These are phyloP conservation scores for Pelargonium myrrhifolium DNA, from an alignment of 441 rosid genomes.

Conservation along the genomic window DNA sequence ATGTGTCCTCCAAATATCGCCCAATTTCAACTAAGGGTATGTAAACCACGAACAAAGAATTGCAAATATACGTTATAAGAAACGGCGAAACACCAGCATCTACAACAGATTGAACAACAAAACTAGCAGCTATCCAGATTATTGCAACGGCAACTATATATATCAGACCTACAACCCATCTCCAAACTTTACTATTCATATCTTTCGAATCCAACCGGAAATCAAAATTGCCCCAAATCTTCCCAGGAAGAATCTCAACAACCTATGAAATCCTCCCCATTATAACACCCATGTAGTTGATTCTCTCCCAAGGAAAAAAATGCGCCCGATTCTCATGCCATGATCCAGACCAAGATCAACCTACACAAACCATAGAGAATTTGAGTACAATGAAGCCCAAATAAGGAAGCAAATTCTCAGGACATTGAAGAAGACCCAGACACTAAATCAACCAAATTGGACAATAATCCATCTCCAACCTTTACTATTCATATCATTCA, in stretches of 20 bases:
- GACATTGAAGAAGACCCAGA: background rate
- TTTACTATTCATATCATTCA: background rate
- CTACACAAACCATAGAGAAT: constrained; percentile 5
- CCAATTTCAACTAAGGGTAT: constrained; percentile 69
- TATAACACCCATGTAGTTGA: background rate
- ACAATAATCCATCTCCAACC: background rate
- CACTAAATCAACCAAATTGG: background rate
- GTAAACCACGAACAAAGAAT: constrained; percentile 74
- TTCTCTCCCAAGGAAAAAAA: background rate
- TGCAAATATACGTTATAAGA: constrained; percentile 83
- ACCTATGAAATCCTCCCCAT: constrained; percentile 4
- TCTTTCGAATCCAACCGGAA: constrained; percentile 23
- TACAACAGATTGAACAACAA: constrained; percentile 86
- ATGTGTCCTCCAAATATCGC: constrained; percentile 58
- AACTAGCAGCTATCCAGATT: constrained; percentile 95
- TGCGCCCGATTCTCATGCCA: constrained; percentile 15
- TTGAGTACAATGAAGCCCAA: background rate
- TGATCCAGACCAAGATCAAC: constrained; percentile 11
- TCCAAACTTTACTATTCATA: constrained; percentile 53
- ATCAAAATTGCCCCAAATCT: background rate
- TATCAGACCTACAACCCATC: constrained; percentile 64
- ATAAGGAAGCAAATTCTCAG: background rate
- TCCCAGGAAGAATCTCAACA: constrained; percentile 16
- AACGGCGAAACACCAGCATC: constrained; percentile 90
- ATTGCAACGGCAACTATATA: constrained; percentile 77